Evolutionary conservation across 495 filamentous ascomycete species (phyloP).

Genomic region (Bombardia bombarda): DNA sequence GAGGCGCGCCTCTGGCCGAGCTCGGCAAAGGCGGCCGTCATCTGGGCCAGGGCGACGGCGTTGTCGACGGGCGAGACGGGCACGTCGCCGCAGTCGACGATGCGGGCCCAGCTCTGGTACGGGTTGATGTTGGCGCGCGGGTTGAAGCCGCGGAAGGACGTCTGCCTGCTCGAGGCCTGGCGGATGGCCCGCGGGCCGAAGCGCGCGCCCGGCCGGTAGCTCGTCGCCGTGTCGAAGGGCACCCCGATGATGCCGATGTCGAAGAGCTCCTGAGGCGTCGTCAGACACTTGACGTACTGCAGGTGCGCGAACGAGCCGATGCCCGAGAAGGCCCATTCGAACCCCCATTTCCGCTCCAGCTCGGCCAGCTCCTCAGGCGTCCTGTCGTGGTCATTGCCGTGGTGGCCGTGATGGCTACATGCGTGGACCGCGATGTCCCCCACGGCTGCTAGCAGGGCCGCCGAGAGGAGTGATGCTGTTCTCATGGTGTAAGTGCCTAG

Average conservation of each 20-base stretch:
- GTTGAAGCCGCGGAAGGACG: conserved; percentile 68
- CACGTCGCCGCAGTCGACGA: conserved; percentile 78
- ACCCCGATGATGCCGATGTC: conserved; percentile 79
- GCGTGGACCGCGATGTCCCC: not conserved
- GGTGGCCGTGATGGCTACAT: no score
- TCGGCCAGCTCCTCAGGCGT: conserved; percentile 34
- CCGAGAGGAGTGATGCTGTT: not conserved
- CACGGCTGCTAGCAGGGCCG: not conserved
- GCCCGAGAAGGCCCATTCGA: conserved; percentile 67
- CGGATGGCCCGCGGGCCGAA: conserved; percentile 80
- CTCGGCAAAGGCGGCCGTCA: conserved; percentile 62
- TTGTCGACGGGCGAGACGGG: conserved; percentile 77
- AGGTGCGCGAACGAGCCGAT: conserved; percentile 77
- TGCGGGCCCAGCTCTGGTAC: conserved; percentile 61
- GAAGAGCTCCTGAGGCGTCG: conserved; percentile 54
- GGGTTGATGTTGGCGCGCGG: conserved; percentile 70
- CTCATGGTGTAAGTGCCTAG: no score
- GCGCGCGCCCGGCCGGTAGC: conserved; percentile 70
- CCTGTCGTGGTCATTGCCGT: conserved; percentile 22
- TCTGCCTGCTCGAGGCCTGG: conserved; percentile 66
- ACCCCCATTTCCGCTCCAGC: conserved; percentile 47
- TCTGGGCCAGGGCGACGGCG: conserved; percentile 63
- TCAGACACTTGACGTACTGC: conserved; percentile 64
- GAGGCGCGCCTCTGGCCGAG: conserved; percentile 27
- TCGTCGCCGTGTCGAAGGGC: conserved; percentile 78